A percentile compares a stretch with the other conserved stretches of the same genome.
Conservation (phyloP, 495 filamentous ascomycete species). For the Penicillium turbatum region DNA sequence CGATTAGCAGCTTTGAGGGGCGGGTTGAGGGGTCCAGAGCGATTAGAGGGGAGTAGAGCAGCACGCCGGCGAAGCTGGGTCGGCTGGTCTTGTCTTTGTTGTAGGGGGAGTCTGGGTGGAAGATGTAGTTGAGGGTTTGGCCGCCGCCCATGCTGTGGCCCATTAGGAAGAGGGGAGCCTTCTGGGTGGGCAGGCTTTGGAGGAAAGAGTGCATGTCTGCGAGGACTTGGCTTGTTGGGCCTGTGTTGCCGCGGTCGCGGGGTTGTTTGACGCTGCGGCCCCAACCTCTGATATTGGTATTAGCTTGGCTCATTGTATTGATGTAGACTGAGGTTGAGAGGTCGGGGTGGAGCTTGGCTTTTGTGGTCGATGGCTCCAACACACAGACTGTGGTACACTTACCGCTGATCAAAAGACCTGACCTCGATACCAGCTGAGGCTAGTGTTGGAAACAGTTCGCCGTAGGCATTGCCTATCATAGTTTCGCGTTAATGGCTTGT, state of each 20-base stretch:
- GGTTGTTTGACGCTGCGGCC: slow-evolving; percentile 45
- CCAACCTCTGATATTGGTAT: slow-evolving; percentile 41
- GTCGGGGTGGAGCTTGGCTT: not conserved
- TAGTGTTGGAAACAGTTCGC: slow-evolving; percentile 62
- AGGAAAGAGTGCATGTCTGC: slow-evolving; percentile 73
- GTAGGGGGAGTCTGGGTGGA: slow-evolving; percentile 22
- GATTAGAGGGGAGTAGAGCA: slow-evolving; percentile 68
- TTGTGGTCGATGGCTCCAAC: not conserved
- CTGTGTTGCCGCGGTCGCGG: slow-evolving; percentile 61
- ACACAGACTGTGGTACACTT: not conserved
- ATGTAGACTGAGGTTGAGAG: not conserved
- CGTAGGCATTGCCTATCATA: slow-evolving; percentile 58
- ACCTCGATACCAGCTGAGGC: slow-evolving; percentile 69
- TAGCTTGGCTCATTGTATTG: not conserved
- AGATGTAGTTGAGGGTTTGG: slow-evolving; percentile 42
- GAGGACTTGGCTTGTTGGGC: slow-evolving; percentile 65
- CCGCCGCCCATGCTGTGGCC: slow-evolving; percentile 86
- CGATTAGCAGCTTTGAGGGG: slow-evolving; percentile 54
- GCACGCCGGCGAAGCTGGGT: slow-evolving; percentile 56
- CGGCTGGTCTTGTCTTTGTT: slow-evolving; percentile 26
- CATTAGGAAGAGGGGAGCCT: slow-evolving; percentile 71
- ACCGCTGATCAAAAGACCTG: slow-evolving; percentile 73
- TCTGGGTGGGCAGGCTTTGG: slow-evolving; percentile 30
- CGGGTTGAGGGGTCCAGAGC: slow-evolving; percentile 57
- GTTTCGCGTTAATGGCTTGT: not conserved